Conservation (phyloP, 1,284 basidiomycete genomes). For the Abortiporus biennis region DNA sequence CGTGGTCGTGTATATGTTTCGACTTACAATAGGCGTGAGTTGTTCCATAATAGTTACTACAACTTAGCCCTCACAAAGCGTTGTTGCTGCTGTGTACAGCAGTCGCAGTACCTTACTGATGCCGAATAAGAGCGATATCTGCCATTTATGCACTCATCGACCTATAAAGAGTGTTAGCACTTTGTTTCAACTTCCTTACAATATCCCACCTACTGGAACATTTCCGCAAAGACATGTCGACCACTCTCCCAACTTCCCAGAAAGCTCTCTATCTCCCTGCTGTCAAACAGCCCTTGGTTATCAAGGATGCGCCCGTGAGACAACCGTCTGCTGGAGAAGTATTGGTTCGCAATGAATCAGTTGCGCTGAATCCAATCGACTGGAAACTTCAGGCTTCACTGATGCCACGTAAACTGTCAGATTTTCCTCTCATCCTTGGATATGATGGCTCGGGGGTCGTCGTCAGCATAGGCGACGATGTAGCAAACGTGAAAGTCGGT, state of each 20-base stretch:
- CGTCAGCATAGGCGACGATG: constrained; percentile 44
- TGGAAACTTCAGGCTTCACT: constrained; percentile 28
- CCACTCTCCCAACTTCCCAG: constrained; percentile 13
- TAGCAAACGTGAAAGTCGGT: constrained; percentile 43
- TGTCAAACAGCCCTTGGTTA: constrained; percentile 15
- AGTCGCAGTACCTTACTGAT: too few relatives aligned
- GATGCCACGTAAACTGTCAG: constrained; percentile 25
- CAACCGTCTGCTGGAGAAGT: constrained; percentile 33
- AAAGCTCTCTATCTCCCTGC: constrained; percentile 21
- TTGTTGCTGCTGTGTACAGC: too few relatives aligned
- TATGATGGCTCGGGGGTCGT: constrained; percentile 55
- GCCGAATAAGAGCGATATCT: too few relatives aligned
- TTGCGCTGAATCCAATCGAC: constrained; percentile 37
- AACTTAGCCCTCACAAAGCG: too few relatives aligned
- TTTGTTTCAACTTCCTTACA: too few relatives aligned
- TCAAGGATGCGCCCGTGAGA: constrained; percentile 15
- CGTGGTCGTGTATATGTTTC: too few relatives aligned
- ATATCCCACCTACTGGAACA: too few relatives aligned
- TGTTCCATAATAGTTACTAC: too few relatives aligned
- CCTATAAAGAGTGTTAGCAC: too few relatives aligned
- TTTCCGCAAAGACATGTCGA: not conserved
- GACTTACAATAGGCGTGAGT: too few relatives aligned
- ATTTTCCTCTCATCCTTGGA: constrained; percentile 43
- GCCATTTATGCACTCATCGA: too few relatives aligned
- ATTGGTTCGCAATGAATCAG: constrained; percentile 33